Evolutionary conservation across 176 grass and related monocot genomes (phyloP).

Genomic region (Zea luxurians): DNA sequence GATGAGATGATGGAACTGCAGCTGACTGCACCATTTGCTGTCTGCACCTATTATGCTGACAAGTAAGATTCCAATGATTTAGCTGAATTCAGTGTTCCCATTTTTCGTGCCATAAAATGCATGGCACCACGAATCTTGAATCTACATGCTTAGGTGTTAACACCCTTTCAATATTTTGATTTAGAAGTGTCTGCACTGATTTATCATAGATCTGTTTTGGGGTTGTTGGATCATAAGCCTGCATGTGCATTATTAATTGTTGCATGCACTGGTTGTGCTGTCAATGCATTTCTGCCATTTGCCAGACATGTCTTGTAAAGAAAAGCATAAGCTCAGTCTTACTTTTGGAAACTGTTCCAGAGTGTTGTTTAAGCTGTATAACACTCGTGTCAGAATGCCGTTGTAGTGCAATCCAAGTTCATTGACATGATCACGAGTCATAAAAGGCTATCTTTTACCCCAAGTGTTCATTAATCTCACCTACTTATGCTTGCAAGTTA

Average conservation of each 20-base stretch:
- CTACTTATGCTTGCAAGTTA: background rate
- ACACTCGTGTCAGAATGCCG: too few relatives aligned
- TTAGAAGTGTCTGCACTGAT: background rate
- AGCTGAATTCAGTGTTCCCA: too few relatives aligned
- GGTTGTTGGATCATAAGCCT: background rate
- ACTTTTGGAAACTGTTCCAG: too few relatives aligned
- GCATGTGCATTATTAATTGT: background rate
- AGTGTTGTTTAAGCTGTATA: background rate
- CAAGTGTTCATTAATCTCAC: background rate
- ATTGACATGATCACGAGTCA: background rate
- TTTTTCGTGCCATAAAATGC: background rate
- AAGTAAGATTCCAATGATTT: conserved; percentile 55
- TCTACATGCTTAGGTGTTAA: conserved; percentile 3
- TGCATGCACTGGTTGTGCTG: background rate
- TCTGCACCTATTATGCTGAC: conserved; percentile 44
- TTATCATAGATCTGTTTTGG: background rate
- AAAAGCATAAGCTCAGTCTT: background rate
- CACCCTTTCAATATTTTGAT: background rate
- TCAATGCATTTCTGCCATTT: conserved; percentile 1
- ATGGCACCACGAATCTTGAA: background rate
- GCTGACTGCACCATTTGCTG: conserved; percentile 41
- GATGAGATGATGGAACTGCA: conserved; percentile 26
- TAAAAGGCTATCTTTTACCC: background rate
- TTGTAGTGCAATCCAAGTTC: background rate
- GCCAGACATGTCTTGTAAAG: background rate